A percentile compares a stretch with the other conserved stretches of the same genome.
These are phyloP conservation scores for Annulohypoxylon nitens DNA, from an alignment of 495 filamentous ascomycete genomes.

Conservation along the genomic window DNA sequence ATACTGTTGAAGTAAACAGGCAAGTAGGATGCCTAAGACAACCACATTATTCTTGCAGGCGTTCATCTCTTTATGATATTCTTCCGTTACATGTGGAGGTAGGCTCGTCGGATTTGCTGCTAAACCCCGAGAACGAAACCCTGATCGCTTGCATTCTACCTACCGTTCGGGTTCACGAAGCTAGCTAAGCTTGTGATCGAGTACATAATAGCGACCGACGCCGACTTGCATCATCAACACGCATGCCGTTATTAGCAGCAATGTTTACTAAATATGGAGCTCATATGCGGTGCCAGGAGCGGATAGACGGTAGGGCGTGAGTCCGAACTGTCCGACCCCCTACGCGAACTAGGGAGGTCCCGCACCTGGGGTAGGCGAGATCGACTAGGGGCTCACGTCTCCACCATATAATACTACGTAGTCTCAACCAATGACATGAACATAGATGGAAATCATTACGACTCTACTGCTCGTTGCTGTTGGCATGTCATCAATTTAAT, in stretches of 20 bases:
- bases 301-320: slow-evolving; percentile 1
- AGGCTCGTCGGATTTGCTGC: not conserved
- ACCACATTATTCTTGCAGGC: not conserved
- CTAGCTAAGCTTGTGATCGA: not conserved
- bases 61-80: not conserved
- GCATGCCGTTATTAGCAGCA: not conserved
- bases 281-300: not conserved
- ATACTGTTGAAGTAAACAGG: not conserved
- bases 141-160: not conserved
- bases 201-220: not conserved
- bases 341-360: slow-evolving; percentile 1
- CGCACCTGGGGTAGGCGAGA: not conserved
- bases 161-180: not conserved
- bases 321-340: slow-evolving; percentile 25
- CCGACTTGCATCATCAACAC: slow-evolving; percentile 14
- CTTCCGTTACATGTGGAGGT: not conserved
- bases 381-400: not conserved
- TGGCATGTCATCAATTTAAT: not conserved
- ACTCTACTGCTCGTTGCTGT: not conserved
- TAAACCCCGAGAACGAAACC: slow-evolving; percentile 27
- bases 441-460: not conserved
- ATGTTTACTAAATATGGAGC: not conserved
- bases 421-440: slow-evolving; percentile 1
- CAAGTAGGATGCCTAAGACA: not conserved
- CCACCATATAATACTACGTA: not conserved